A percentile compares a stretch with the other conserved stretches of the same genome.
These are phyloP conservation scores for Punctularia strigosozonata DNA, from an alignment of 768 basidiomycete genomes.

Conservation along the genomic window DNA sequence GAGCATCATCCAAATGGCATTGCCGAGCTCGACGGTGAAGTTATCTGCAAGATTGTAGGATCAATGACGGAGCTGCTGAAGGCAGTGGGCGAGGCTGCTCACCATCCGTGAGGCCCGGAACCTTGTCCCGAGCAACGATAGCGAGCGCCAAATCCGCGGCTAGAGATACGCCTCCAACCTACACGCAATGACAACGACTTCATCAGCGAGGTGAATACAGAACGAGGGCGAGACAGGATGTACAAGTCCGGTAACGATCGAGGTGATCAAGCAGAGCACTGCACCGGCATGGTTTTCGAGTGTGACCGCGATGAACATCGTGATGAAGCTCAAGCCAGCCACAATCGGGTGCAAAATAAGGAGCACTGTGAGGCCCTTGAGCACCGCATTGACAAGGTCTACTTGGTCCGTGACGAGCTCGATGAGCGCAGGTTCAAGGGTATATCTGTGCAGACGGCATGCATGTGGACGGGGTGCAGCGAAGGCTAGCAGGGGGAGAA, in stretches of 20 bases:
- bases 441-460: conserved; percentile 1
- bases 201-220: too few species aligned
- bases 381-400: conserved; percentile 30
- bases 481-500: too few species aligned
- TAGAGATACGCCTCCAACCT: too few species aligned
- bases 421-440: conserved; percentile 24
- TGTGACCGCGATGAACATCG: conserved; percentile 43
- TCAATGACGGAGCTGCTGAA: too few species aligned
- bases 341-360: conserved; percentile 62
- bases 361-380: conserved; percentile 31
- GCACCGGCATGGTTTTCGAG: conserved; percentile 42
- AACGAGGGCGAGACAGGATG: conserved; percentile 38
- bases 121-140: conserved; percentile 32
- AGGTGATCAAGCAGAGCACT: conserved; percentile 45
- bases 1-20: conserved; percentile 65
- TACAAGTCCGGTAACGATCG: conserved; percentile 45
- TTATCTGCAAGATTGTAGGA: too few species aligned
- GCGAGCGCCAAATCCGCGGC: conserved; percentile 55
- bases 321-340: conserved; percentile 44
- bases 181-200: too few species aligned
- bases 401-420: conserved; percentile 31
- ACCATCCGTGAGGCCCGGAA: conserved; percentile 27
- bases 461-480: conserved; percentile 34
- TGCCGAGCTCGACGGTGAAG: conserved; percentile 46
- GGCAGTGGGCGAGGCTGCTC: too few species aligned